Evolutionary conservation across 1,284 basidiomycete species (phyloP), one percentile per base, ranked within the genome.

Genomic region (Tilletia horrida): DNA sequence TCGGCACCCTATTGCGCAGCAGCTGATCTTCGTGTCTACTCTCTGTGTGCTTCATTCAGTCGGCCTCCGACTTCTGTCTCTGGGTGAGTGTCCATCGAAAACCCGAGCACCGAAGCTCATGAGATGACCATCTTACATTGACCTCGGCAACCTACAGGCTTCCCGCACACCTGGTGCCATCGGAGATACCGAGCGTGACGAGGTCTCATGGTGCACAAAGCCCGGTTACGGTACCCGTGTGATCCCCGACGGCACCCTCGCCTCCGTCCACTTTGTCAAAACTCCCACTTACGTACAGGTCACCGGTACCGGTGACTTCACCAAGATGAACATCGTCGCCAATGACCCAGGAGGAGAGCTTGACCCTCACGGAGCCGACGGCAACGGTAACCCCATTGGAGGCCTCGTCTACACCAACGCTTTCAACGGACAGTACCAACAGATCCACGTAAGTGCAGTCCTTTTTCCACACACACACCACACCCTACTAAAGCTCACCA

Each of bases 401-500:
- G 90, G 82, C 6, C 62, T 81, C 87, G 88, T 42, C 77, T 84
- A 62, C 73, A 86, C n/a, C 72, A 85, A 71, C 85, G 89, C 75
- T 82, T 88, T 52, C 84, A 27, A 21, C 23, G 88, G 76, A 35
- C 31, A 67, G 27, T 68, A 66, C 62, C 45, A 65, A 23, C 80
- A 80, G 50, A 68, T 77, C 65, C 66, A 71, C 31, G 75, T 79
- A 47, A 81, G 80, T 80, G 25, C 47, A 48, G 43, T 45, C 1
- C 13, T 11, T 45, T 13, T n/a, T n/a, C 13, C 43, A 45, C 13
- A 45, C 2, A 11, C 43, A 45, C 1, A 11, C 43, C 13, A 1
- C 42, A 2, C 21, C 2, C 2, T 14, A 62, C 2, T 31, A 63
- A 0, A 44, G 18, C 47, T 7, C 62, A 45, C 11, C 11, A 3